Percentiles rank a stretch among this genome's conserved stretches.
Conservation (phyloP, 2,329 filamentous ascomycete species). For the Colletotrichum trifolii region DNA sequence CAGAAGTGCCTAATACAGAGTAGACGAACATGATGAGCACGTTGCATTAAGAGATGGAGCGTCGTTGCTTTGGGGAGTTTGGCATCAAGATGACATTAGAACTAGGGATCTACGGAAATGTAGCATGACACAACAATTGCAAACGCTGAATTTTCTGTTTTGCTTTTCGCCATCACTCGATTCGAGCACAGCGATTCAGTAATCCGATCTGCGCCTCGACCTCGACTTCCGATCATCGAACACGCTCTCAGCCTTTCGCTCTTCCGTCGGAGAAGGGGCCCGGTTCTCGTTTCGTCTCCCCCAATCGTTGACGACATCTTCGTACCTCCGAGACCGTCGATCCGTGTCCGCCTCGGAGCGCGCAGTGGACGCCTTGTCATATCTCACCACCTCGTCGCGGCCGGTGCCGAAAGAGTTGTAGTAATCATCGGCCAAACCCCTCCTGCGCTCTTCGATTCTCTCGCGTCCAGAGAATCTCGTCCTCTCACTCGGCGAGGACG, state of each 20-base stretch:
- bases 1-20: constrained; percentile 11
- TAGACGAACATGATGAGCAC: constrained; percentile 33
- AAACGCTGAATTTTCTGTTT: too few species aligned
- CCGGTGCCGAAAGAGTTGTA: neutral
- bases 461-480: constrained; percentile 30
- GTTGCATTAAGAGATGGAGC: constrained; percentile 4
- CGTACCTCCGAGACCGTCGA: constrained; percentile 6
- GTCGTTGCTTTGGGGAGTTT: constrained; percentile 1
- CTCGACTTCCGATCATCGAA: constrained; percentile 19
- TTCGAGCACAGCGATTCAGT: too few species aligned
- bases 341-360: constrained; percentile 25
- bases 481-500: constrained; percentile 32
- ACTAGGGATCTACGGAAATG: neutral
- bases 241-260: constrained; percentile 14
- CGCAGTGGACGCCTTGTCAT: constrained; percentile 16
- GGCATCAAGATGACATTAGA: constrained; percentile 9
- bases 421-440: constrained; percentile 3
- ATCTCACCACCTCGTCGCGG: constrained; percentile 29
- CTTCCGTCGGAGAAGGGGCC: constrained; percentile 14
- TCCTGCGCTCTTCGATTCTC: constrained; percentile 25
- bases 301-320: constrained; percentile 28
- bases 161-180: too few species aligned
- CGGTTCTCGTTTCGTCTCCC: constrained; percentile 9
- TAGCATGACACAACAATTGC: too few species aligned
- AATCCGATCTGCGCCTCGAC: constrained; percentile 2